phyloP scores from a whole-genome alignment of 1,284 basidiomycete species.

The Inonotus obliquus region DNA sequence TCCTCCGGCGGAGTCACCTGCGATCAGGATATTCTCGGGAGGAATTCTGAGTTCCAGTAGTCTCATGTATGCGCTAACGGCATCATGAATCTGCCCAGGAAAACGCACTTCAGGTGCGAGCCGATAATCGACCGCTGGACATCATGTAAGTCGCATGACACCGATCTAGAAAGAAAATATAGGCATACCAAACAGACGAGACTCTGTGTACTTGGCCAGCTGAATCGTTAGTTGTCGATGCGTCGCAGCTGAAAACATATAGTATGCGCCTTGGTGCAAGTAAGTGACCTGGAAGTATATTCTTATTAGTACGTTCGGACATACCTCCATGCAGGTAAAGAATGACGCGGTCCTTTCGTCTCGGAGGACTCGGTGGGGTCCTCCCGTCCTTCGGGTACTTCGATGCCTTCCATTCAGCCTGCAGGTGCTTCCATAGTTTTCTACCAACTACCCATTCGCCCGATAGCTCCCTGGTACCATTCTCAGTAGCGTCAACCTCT shows the following conservation, averaged over 20 bases:
- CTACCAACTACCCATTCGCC: conserved; percentile 98
- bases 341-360: conserved; percentile 73
- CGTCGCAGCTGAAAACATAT: conserved; percentile 90
- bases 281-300: background rate
- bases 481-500: conserved; percentile 69
- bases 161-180: background rate
- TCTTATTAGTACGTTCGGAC: conserved; percentile 22
- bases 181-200: conserved; percentile 85
- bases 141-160: background rate
- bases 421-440: conserved; percentile 84
- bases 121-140: conserved; percentile 88
- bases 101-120: conserved; percentile 93
- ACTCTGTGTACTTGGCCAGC: conserved; percentile 85
- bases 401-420: conserved; percentile 70
- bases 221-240: conserved; percentile 92
- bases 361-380: conserved; percentile 12
- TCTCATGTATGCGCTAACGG: conserved; percentile 82
- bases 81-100: conserved; percentile 92
- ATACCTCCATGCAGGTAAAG: conserved; percentile 91
- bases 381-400: conserved; percentile 14
- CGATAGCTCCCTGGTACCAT: conserved; percentile 73
- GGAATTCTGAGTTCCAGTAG: conserved; percentile 87
- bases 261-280: conserved; percentile 72
- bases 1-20: conserved; percentile 93
- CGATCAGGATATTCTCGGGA: conserved; percentile 83